Evolutionary conservation across 2,329 filamentous ascomycete species (phyloP).

Genomic region (Aspergillus phoenicis): DNA sequence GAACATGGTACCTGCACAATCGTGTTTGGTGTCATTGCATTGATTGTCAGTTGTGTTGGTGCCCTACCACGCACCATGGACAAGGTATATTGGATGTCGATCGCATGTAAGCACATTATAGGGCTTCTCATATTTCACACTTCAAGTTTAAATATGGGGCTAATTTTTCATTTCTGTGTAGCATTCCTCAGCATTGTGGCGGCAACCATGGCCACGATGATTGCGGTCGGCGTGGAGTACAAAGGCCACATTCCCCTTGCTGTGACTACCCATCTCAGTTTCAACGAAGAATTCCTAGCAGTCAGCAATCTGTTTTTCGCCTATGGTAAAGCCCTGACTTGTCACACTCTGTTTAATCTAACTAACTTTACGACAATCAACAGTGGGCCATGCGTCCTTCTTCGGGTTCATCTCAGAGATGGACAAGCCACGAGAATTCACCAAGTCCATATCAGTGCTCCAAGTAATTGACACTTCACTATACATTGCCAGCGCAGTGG

Average conservation of each 20-base stretch:
- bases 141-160: background rate
- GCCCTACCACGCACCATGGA: slow-evolving; percentile 65
- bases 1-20: slow-evolving; percentile 64
- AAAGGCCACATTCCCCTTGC: slow-evolving; percentile 41
- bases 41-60: slow-evolving; percentile 60
- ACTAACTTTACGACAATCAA: background rate
- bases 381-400: slow-evolving; percentile 64
- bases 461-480: slow-evolving; percentile 62
- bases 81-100: slow-evolving; percentile 62
- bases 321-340: slow-evolving; percentile 50
- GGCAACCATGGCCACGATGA: slow-evolving; percentile 67
- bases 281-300: slow-evolving; percentile 61
- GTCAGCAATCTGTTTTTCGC: slow-evolving; percentile 71
- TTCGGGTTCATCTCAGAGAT: slow-evolving; percentile 68
- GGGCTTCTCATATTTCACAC: background rate
- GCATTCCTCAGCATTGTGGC: slow-evolving; percentile 64
- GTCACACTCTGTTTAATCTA: background rate
- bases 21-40: slow-evolving; percentile 61
- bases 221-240: slow-evolving; percentile 60
- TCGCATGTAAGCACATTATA: slow-evolving; percentile 50
- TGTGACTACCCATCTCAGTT: slow-evolving; percentile 44
- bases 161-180: slow-evolving; percentile 21
- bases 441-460: slow-evolving; percentile 64
- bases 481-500: slow-evolving; percentile 66
- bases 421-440: slow-evolving; percentile 60